Conservation (phyloP, 306 rosid genomes). For the Malus orientalis region DNA sequence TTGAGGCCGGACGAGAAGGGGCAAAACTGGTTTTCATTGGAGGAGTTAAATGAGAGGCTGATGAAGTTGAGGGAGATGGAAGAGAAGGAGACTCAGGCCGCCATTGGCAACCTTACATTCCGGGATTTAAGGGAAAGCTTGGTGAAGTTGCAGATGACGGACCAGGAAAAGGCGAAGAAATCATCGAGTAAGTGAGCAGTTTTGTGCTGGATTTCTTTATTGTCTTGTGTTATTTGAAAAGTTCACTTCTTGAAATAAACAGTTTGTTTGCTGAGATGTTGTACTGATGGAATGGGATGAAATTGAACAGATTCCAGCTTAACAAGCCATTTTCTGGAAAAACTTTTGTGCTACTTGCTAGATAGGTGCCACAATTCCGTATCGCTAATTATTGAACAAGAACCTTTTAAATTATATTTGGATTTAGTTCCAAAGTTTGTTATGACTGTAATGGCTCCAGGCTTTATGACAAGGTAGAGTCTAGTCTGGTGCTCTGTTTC, state of each 20-base stretch:
- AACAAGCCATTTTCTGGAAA: neutral
- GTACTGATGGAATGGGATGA: neutral
- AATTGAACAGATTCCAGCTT: neutral
- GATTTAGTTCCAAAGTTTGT: neutral
- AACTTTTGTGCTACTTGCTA: neutral
- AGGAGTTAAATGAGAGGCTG: conserved; percentile 67
- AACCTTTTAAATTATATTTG: neutral
- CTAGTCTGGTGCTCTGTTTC: neutral
- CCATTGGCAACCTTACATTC: fast-evolving
- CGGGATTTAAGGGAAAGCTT: conserved; percentile 13
- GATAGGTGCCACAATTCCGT: neutral
- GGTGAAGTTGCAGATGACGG: neutral
- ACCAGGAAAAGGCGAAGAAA: neutral
- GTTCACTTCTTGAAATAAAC: neutral
- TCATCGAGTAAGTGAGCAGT: conserved; percentile 13
- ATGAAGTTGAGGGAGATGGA: conserved; percentile 47
- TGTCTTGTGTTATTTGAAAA: neutral
- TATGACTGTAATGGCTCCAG: neutral
- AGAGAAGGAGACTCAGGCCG: conserved; percentile 17
- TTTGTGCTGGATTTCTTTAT: neutral
- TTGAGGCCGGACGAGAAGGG: conserved; percentile 47
- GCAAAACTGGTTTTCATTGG: conserved; percentile 43
- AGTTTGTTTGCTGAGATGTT: neutral
- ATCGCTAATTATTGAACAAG: neutral
- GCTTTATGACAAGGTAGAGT: neutral